Percentiles rank a stretch among this genome's conserved stretches.
Evolutionary conservation across 768 basidiomycete genomes (phyloP).

Genomic region (Rhodotorula toruloides): DNA sequence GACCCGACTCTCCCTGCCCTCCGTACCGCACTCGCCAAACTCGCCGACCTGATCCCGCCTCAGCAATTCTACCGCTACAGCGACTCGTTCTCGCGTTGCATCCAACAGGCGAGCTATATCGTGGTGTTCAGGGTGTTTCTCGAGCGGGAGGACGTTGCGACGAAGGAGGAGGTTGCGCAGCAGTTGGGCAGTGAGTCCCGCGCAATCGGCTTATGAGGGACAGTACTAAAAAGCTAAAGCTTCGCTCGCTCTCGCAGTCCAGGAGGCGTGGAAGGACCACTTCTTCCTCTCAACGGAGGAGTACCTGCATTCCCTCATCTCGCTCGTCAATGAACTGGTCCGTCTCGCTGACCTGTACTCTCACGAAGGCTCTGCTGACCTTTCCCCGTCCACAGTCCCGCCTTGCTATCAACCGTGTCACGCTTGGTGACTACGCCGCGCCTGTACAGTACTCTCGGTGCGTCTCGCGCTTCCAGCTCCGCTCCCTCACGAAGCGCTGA

Average conservation of each 20-base stretch:
- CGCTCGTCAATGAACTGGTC: slow-evolving; percentile 49
- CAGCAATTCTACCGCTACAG: slow-evolving; percentile 47
- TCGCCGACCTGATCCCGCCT: slow-evolving; percentile 45
- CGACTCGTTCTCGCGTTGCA: slow-evolving; percentile 22
- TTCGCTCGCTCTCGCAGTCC: slow-evolving; percentile 37
- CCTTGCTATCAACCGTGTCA: slow-evolving; percentile 45
- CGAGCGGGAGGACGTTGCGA: slow-evolving; percentile 44
- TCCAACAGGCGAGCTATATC: slow-evolving; percentile 43
- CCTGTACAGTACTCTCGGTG: slow-evolving; percentile 46
- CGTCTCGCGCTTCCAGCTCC: not conserved
- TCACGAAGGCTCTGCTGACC: not conserved
- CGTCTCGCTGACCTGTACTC: slow-evolving; percentile 2
- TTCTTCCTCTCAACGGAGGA: slow-evolving; percentile 49
- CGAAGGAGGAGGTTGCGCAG: slow-evolving; percentile 43
- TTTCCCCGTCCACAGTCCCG: slow-evolving; percentile 35
- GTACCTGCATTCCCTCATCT: slow-evolving; percentile 50
- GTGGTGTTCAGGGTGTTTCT: slow-evolving; percentile 47
- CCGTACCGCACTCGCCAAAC: slow-evolving; percentile 15
- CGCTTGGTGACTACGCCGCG: slow-evolving; percentile 48
- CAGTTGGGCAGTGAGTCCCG: slow-evolving; percentile 46
- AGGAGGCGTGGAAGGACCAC: slow-evolving; percentile 43
- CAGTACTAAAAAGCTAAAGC: not conserved
- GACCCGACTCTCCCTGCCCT: slow-evolving; percentile 27
- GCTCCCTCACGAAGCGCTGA: not conserved
- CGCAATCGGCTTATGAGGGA: not conserved